Base-by-base conservation (phyloP, 2,329 filamentous ascomycete genomes). In the Fonsecaea monophora region DNA sequence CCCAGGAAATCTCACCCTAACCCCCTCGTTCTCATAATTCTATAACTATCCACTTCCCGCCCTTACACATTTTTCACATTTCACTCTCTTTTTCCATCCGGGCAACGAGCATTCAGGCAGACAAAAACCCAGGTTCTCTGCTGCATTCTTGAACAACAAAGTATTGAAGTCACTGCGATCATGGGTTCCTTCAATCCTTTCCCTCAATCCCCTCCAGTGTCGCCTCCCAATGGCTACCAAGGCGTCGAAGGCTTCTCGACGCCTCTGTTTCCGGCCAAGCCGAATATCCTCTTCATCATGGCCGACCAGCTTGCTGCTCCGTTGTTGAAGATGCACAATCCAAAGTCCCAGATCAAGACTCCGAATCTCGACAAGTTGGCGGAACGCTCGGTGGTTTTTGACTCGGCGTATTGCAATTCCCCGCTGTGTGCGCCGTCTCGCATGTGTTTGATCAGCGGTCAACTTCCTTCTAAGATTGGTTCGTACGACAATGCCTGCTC, bases 271-370 rank as follows among this genome's bases (percentile, higher is more conserved):
- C 71, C 71, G 21, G 32, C 68, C 38, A 85, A 85, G 77, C 90
- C 90, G 68, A 94, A 94, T 79, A 91, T 94, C 72, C 84, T 94
- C 55, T 97, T 95, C 83, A 96, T 97, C 82, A 97, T 97, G 93
- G 94, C 94, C 62, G 94, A 97, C 80, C 94, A 97, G 82, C 88
- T 97, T 78, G 91, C 94, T 18, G 94, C 94, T 34, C 94, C 94
- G 18, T 86, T 94, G 73, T 87, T 97, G 73, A 94, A 93, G 82
- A 94, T 97, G 83, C 93, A 97, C 83, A 94, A 97, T 79, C 86
- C 89, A 54, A 84, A 90, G 60, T 96, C 93, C 1, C 90, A 92
- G 77, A 97, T 97, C 84, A 92, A 93, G 80, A 97, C 94, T 0
- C 94, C 94, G 56, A 89, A 97, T 80, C 86, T 97, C 67, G 92